phyloP scores from a whole-genome alignment of 2,329 filamentous ascomycete species.

The Scedosporium aurantiacum region DNA sequence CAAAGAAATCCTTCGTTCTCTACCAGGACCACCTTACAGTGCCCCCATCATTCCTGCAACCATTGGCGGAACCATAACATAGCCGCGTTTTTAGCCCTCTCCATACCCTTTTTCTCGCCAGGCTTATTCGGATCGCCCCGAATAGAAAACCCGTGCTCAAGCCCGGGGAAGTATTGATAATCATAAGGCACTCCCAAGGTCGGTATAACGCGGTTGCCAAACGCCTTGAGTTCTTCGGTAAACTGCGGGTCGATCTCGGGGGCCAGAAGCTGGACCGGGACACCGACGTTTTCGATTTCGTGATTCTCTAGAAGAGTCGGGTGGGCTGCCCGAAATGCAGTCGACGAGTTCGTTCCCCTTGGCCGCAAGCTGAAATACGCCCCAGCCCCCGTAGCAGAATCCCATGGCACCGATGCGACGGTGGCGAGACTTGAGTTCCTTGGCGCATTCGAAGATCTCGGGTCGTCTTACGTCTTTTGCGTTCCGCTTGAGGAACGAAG shows the following conservation, averaged over 20 bases:
- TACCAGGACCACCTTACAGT: background rate
- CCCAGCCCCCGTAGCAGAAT: conserved; percentile 43
- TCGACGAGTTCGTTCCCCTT: conserved; percentile 30
- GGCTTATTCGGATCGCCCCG: conserved; percentile 3
- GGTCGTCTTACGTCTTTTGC: conserved; percentile 25
- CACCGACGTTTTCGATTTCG: conserved; percentile 33
- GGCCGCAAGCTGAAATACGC: conserved; percentile 31
- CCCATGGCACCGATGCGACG: conserved; percentile 31
- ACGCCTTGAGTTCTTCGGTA: conserved; percentile 28
- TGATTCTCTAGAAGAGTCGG: conserved; percentile 28
- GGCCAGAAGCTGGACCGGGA: conserved; percentile 40
- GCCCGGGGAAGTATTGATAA: conserved; percentile 9
- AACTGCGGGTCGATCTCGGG: conserved; percentile 33
- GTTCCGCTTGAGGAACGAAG: conserved; percentile 25
- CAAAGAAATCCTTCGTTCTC: no score
- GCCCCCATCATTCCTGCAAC: background rate
- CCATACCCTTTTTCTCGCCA: conserved; percentile 6
- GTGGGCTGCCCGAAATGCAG: conserved; percentile 31
- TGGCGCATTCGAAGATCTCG: conserved; percentile 26
- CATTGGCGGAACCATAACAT: background rate
- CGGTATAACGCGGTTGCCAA: background rate
- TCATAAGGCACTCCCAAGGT: conserved; percentile 7
- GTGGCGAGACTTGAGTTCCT: conserved; percentile 22
- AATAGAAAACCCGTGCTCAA: conserved; percentile 6
- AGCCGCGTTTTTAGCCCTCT: conserved; percentile 7